Evolutionary conservation across 345 rosid genomes (phyloP), one percentile per base, ranked within the genome.

Genomic region (Fremontodendron californicum): DNA sequence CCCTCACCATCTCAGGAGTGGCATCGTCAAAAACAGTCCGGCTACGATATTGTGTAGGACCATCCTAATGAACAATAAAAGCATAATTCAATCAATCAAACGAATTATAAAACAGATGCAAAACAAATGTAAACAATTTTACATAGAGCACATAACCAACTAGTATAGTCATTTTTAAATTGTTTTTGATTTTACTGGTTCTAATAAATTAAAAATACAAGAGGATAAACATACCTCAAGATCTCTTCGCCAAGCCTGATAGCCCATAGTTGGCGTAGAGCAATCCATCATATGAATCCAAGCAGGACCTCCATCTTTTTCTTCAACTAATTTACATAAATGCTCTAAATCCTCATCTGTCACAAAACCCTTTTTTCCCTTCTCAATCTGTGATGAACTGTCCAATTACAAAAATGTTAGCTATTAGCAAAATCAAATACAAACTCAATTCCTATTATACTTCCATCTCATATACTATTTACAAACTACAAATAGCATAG

Each of bases 261-360:
- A 96, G 51, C 81, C 45, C 92, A 96, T 89, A 25, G 88, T 88
- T 0, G 88, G 82, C 1, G 90, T 86, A 31, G 96, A 90, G 5
- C 96, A 90, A 78, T 96, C 90, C 99, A 96, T 96, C 97, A 96
- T 92, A 19, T 87, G 91, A 89, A 93, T 91, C 99, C 99, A 96
- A 77, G 87, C 80, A 79, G 98, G 99, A 16, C 98, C 99, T 23
- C 93, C 93, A 79, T 96, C 98, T 85, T 87, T 96, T 78, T 72
- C 94, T 81, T 96, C 98, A 65, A 90, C 97, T 81, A 93, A 88
- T 83, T 82, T 81, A 78, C 84, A 85, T 54, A 96, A 82, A 83
- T 86, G 84, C 84, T 85, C 84, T 45, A 96, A 85, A 86, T 96
- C 98, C 62, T 89, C 94, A 0, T 85, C 86, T 16, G 76, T 82